Evolutionary conservation across 345 rosid genomes (phyloP).

Genomic region (Eucalyptus polybractea): DNA sequence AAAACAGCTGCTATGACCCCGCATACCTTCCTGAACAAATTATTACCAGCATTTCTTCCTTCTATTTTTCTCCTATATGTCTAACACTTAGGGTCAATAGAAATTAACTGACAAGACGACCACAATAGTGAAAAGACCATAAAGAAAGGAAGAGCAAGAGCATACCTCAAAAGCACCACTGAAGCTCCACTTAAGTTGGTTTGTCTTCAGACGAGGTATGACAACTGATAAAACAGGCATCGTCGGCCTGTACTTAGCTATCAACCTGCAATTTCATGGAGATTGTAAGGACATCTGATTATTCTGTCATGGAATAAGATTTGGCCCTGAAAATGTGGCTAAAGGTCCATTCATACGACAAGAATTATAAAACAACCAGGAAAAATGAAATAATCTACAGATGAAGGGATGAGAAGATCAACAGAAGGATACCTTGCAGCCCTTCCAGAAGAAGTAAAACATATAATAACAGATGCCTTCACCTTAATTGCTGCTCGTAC

Average conservation of each 20-base stretch:
- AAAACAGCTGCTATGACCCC: neutral
- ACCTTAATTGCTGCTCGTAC: conserved; percentile 99
- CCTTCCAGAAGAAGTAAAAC: conserved; percentile 97
- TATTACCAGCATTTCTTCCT: neutral
- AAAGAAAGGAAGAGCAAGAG: neutral
- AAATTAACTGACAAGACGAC: neutral
- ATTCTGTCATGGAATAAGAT: neutral
- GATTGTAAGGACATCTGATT: neutral
- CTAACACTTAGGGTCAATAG: neutral
- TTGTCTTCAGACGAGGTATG: conserved; percentile 93
- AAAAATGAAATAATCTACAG: neutral
- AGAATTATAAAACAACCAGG: neutral
- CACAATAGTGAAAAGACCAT: neutral
- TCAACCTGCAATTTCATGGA: conserved; percentile 47
- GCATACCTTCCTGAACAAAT: neutral
- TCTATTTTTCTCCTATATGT: neutral
- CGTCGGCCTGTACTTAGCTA: conserved; percentile 94
- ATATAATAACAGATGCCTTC: conserved; percentile 89
- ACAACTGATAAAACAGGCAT: conserved; percentile 98
- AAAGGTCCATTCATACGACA: neutral
- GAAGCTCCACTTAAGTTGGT: conserved; percentile 96
- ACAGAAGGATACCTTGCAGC: conserved; percentile 68
- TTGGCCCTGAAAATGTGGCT: neutral
- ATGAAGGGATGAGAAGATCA: neutral
- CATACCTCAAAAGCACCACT: conserved; percentile 95